A percentile compares a stretch with the other conserved stretches of the same genome.
These are phyloP conservation scores for Pythium pectinolyticum DNA, from an alignment of 352 stramenopile genomes.

Conservation along the genomic window DNA sequence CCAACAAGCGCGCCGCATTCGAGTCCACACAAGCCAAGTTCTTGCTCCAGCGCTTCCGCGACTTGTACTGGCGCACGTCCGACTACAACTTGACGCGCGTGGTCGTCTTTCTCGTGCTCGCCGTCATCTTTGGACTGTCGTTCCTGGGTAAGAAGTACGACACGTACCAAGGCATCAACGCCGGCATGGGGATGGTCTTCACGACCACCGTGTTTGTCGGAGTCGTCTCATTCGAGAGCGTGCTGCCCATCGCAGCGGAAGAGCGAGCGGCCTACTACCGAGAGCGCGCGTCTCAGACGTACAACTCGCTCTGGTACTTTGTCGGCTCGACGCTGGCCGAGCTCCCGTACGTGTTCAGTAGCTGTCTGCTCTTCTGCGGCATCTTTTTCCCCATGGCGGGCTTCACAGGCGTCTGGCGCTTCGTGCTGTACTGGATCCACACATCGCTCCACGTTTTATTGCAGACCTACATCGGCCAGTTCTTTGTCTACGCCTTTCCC, in stretches of 20 bases:
- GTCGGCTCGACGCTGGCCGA: slow-evolving; percentile 67
- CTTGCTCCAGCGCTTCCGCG: slow-evolving; percentile 16
- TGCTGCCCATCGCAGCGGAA: slow-evolving; percentile 59
- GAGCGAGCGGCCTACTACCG: slow-evolving; percentile 91
- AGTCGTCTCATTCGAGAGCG: slow-evolving; percentile 61
- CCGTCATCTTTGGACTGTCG: slow-evolving; percentile 58
- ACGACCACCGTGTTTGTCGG: slow-evolving; percentile 62
- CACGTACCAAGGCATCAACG: slow-evolving; percentile 31
- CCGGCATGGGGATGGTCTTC: slow-evolving; percentile 66
- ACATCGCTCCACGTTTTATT: slow-evolving; percentile 28
- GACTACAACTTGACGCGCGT: slow-evolving; percentile 66
- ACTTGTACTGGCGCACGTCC: slow-evolving; percentile 36
- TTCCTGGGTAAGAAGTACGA: slow-evolving; percentile 33
- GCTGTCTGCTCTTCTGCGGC: slow-evolving; percentile 28
- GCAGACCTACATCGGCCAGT: slow-evolving; percentile 32
- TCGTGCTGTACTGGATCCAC: slow-evolving; percentile 34
- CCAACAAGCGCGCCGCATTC: slow-evolving; percentile 15
- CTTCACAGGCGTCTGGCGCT: slow-evolving; percentile 24
- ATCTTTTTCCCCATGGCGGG: slow-evolving; percentile 41
- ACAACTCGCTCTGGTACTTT: slow-evolving; percentile 82
- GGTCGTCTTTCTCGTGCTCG: slow-evolving; percentile 52
- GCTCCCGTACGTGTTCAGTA: slow-evolving; percentile 38
- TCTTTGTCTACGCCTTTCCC: slow-evolving; percentile 29
- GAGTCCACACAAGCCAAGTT: slow-evolving; percentile 26
- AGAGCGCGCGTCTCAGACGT: slow-evolving; percentile 90